Evolutionary conservation across 2,329 filamentous ascomycete genomes (phyloP).

Genomic region (Ophiosphaerella herpotricha): DNA sequence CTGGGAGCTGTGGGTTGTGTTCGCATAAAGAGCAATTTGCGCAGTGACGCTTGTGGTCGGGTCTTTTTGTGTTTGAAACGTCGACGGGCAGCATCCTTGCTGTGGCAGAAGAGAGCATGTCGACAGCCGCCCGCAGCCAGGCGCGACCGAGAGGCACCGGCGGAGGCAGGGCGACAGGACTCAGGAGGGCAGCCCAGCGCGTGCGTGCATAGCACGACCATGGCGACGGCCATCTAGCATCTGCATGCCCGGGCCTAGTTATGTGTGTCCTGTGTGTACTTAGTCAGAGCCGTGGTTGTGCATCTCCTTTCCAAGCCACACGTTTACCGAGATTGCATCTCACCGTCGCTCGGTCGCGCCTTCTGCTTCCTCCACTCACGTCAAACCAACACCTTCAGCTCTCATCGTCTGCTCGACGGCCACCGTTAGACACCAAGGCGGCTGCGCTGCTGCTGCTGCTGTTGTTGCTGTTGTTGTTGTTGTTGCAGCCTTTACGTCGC

Average conservation of each 20-base stretch:
- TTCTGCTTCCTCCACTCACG: slow-evolving; percentile 36
- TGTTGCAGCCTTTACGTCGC: background rate
- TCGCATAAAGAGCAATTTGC: slow-evolving; percentile 36
- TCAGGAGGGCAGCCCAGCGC: background rate
- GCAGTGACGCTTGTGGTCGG: slow-evolving; percentile 23
- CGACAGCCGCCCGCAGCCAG: slow-evolving; percentile 6
- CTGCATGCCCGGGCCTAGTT: background rate
- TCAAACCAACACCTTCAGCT: slow-evolving; percentile 20
- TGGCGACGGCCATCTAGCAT: too few species aligned
- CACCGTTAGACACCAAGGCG: slow-evolving; percentile 13
- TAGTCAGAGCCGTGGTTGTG: background rate
- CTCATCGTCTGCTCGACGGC: slow-evolving; percentile 13
- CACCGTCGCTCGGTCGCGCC: slow-evolving; percentile 32
- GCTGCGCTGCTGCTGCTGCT: slow-evolving; percentile 10
- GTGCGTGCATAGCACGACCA: background rate
- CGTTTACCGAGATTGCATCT: slow-evolving; percentile 19
- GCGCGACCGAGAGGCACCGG: background rate
- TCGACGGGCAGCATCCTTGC: slow-evolving; percentile 7
- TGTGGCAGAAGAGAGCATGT: slow-evolving; percentile 4
- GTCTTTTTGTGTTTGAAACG: slow-evolving; percentile 32
- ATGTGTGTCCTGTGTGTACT: background rate
- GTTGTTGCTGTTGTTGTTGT: background rate
- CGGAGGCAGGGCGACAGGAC: too few species aligned
- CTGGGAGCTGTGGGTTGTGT: too few species aligned
- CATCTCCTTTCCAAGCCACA: slow-evolving; percentile 15